Evolutionary conservation across 495 filamentous ascomycete genomes (phyloP).

Genomic region (Podospora anserina): DNA sequence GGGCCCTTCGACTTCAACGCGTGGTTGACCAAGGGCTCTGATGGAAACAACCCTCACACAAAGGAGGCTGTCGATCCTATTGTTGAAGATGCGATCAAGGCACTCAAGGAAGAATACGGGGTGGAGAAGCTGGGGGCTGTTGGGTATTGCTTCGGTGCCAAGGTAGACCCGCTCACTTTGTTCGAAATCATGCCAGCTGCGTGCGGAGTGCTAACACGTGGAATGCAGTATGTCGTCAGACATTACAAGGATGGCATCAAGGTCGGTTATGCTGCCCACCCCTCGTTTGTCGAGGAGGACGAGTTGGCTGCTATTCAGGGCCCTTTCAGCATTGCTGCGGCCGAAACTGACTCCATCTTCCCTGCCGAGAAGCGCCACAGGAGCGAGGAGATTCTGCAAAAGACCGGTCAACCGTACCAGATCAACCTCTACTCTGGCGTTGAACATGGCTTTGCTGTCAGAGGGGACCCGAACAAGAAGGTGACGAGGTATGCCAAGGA

Average conservation of each 20-base stretch:
- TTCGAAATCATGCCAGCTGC: too few species aligned
- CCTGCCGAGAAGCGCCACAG: slow-evolving; percentile 64
- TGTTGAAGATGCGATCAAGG: slow-evolving; percentile 45
- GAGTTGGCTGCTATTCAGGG: slow-evolving; percentile 69
- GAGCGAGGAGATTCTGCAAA: slow-evolving; percentile 53
- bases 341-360: slow-evolving; percentile 79
- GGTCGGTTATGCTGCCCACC: slow-evolving; percentile 72
- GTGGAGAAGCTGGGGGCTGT: slow-evolving; percentile 66
- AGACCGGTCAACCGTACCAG: slow-evolving; percentile 68
- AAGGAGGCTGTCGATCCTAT: slow-evolving; percentile 53
- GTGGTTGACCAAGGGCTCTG: slow-evolving; percentile 56
- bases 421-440: slow-evolving; percentile 78
- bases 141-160: slow-evolving; percentile 78
- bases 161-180: slow-evolving; percentile 32
- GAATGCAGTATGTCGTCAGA: slow-evolving; percentile 42
- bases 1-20: slow-evolving; percentile 55
- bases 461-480: slow-evolving; percentile 60
- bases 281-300: slow-evolving; percentile 69
- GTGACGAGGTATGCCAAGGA: slow-evolving; percentile 75
- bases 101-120: slow-evolving; percentile 47
- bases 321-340: slow-evolving; percentile 73
- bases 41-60: slow-evolving; percentile 58
- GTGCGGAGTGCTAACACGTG: neutral
- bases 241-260: slow-evolving; percentile 49
- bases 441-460: slow-evolving; percentile 75